Conservation (phyloP, 306 rosid species). For the Rosa multiflora region DNA sequence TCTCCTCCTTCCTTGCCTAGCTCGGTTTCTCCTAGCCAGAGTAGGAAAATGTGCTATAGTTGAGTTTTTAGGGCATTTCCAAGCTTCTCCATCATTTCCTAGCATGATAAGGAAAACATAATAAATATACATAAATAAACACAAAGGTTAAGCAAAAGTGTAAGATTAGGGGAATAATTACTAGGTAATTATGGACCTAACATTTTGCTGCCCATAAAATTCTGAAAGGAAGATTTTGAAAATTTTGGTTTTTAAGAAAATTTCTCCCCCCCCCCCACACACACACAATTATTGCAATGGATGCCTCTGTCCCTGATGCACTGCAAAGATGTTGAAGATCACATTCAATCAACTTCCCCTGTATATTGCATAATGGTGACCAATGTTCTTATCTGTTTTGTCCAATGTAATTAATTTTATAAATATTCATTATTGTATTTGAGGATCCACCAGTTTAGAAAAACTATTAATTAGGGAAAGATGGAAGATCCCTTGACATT, state of each 20-base stretch:
- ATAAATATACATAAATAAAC: too few species aligned
- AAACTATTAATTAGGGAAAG: background rate
- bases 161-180: too few species aligned
- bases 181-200: too few species aligned
- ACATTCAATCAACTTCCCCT: background rate
- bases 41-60: too few species aligned
- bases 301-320: background rate
- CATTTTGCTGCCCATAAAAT: background rate
- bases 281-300: background rate
- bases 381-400: background rate
- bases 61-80: too few species aligned
- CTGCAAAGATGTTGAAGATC: background rate
- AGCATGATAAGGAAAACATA: too few species aligned
- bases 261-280: too few species aligned
- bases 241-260: background rate
- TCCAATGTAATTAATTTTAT: background rate
- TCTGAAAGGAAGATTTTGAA: background rate
- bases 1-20: too few species aligned
- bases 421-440: background rate
- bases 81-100: too few species aligned
- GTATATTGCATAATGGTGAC: background rate
- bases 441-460: background rate
- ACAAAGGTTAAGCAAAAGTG: too few species aligned
- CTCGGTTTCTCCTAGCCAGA: too few species aligned
- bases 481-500: background rate